Evolutionary conservation across 2,329 filamentous ascomycete species (phyloP).

Genomic region (Colletotrichum nymphaeae): DNA sequence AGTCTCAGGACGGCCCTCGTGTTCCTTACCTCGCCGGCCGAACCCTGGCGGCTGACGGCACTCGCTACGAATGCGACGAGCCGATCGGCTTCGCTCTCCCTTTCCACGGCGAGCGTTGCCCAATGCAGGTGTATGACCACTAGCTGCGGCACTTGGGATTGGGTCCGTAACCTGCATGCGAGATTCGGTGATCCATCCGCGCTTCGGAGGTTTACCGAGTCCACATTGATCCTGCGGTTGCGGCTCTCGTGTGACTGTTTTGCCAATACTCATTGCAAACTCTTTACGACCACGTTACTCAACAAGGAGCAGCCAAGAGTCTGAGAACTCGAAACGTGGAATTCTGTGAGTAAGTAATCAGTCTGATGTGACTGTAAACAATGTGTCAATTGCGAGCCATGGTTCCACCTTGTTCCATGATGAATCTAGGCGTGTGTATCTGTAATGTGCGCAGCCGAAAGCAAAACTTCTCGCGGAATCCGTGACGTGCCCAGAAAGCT

Average conservation of each 20-base stretch:
- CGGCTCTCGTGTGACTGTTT: not conserved
- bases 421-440: not conserved
- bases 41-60: not conserved
- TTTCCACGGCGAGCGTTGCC: constrained; percentile 13
- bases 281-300: constrained; percentile 19
- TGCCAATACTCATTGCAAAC: constrained; percentile 8
- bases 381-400: constrained; percentile 20
- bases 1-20: not conserved
- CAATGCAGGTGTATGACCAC: not conserved
- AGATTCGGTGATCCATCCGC: constrained; percentile 30
- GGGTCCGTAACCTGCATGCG: constrained; percentile 12
- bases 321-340: constrained; percentile 24
- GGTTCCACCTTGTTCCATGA: constrained; percentile 13
- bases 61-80: constrained; percentile 2
- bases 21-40: not conserved
- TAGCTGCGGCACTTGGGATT: constrained; percentile 18
- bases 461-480: not conserved
- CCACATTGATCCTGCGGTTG: not conserved
- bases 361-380: constrained; percentile 9
- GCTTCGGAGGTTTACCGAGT: constrained; percentile 28
- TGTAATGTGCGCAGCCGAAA: not conserved
- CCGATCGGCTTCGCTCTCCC: constrained; percentile 22
- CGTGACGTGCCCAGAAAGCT: constrained; percentile 21
- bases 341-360: not conserved
- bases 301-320: constrained; percentile 17